Evolutionary conservation across 1,284 basidiomycete species (phyloP), one percentile per base, ranked within the genome.

Genomic region (Cutaneotrichosporon sp.): DNA sequence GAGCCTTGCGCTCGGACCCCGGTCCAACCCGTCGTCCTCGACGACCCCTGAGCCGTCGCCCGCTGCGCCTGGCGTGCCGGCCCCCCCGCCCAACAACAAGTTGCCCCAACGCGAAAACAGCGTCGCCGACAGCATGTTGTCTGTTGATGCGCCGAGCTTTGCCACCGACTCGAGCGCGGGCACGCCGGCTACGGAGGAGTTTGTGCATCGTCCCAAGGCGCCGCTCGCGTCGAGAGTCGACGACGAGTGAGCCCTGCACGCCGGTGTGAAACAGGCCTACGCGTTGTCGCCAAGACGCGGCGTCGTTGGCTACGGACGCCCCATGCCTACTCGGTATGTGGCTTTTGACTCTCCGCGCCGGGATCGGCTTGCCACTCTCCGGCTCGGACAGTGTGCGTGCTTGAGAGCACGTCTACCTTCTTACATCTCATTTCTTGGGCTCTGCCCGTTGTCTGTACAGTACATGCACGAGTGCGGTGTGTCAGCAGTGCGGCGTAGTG

Each of bases 141-240:
- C 20, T 14, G n/a, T 44, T 12, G 49, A 30, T 3, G 44, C 53
- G 23, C 35, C 53, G 44, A 33, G 45, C 35, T 30, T 46, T 33
- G 42, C 38, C 18, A 22, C 36, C 17, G 40, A 39, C 15, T 44
- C 49, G 26, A 26, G 49, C 23, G n/a, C 41, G 15, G 46, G 37
- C 18, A n/a, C n/a, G n/a, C 46, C 26, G 13, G 17, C 26, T 21
- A 43, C 17, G n/a, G 43, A 45, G 30, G 43, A 45, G 30, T 8
- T 45, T 17, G 33, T 45, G 33, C 43, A 18, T 10, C 30, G 43
- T 13, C 43, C 43, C n/a, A 35, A 18, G 7, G 43, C 30, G 9
- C 53, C 53, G 18, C 49, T 55, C 4, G 44, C 53, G 1, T 44
- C 53, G 18, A 36, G 46, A 18, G 49, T 33, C 1, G 49, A 55